Percentiles rank a stretch among this genome's conserved stretches.
Evolutionary conservation across 805 yeast species (phyloP).

Genomic region (Saccharomycopsis sp.): DNA sequence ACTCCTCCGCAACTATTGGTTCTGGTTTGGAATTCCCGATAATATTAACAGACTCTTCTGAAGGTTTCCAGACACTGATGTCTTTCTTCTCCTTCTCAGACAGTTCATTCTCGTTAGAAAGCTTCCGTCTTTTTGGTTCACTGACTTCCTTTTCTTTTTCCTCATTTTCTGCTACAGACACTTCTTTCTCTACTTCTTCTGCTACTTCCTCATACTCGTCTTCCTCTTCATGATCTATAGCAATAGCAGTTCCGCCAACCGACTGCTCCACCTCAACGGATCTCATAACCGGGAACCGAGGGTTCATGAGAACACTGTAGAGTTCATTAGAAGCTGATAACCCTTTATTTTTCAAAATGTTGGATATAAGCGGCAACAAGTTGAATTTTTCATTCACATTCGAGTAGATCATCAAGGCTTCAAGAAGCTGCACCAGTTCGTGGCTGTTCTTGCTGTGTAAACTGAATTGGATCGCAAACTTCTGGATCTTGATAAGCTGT

Average conservation of each 20-base stretch:
- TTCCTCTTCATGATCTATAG: conserved; percentile 24
- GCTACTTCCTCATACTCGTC: conserved; percentile 22
- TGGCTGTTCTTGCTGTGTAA: conserved; percentile 29
- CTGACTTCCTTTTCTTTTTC: not conserved
- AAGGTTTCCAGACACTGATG: not conserved
- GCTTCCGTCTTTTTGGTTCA: not conserved
- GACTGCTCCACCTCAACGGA: conserved; percentile 23
- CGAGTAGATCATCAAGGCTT: conserved; percentile 60
- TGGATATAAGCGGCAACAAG: conserved; percentile 62
- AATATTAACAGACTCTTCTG: not conserved
- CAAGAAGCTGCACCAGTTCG: conserved; percentile 33
- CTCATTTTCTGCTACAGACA: not conserved
- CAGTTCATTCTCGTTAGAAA: not conserved
- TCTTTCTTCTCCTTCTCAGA: not conserved
- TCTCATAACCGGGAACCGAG: conserved; percentile 57
- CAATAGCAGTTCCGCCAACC: conserved; percentile 24
- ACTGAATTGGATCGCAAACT: conserved; percentile 36
- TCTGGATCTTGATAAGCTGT: conserved; percentile 52
- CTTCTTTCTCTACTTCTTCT: conserved; percentile 28
- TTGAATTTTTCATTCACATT: conserved; percentile 53
- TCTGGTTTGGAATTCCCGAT: not conserved
- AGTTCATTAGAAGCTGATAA: conserved; percentile 26
- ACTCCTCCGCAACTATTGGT: not conserved
- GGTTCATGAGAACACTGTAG: conserved; percentile 59
- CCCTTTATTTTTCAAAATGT: conserved; percentile 32